Conservation (phyloP, 108 stramenopile species). For the Epithemia pelagica region DNA sequence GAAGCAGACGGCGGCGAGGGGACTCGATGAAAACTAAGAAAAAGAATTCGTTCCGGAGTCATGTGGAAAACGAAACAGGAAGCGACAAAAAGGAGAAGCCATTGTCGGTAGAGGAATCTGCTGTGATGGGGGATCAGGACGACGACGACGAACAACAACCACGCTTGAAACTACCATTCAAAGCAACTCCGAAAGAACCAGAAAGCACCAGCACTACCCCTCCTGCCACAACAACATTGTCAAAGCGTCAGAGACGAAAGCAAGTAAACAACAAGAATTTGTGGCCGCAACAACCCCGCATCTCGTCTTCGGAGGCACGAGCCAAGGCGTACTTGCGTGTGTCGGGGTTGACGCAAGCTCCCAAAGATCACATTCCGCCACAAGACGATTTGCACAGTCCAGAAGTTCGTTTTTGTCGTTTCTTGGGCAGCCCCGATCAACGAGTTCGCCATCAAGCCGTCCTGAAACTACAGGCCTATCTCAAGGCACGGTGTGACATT, state of each 20-base stretch:
- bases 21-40: too few species aligned
- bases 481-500: slow-evolving; percentile 52
- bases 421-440: slow-evolving; percentile 69
- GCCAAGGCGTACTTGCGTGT: slow-evolving; percentile 62
- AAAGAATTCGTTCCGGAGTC: too few species aligned
- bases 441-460: slow-evolving; percentile 67
- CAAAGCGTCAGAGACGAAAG: slow-evolving; percentile 67
- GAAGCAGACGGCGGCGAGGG: too few species aligned
- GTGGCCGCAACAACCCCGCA: slow-evolving; percentile 84
- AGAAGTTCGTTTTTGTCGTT: slow-evolving; percentile 67
- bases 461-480: slow-evolving; percentile 50
- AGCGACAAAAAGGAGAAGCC: too few species aligned
- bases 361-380: slow-evolving; percentile 36
- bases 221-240: slow-evolving; percentile 7
- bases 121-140: too few species aligned
- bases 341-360: slow-evolving; percentile 52
- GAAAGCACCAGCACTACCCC: too few species aligned
- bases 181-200: too few species aligned
- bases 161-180: too few species aligned
- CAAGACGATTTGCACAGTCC: slow-evolving; percentile 62
- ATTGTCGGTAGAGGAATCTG: too few species aligned
- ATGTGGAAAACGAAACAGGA: too few species aligned
- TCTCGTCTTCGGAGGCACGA: slow-evolving; percentile 61
- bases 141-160: too few species aligned
- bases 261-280: slow-evolving; percentile 60